A percentile compares a stretch with the other conserved stretches of the same genome.
Conservation (phyloP, 495 filamentous ascomycete species). For the Extremus antarcticus region DNA sequence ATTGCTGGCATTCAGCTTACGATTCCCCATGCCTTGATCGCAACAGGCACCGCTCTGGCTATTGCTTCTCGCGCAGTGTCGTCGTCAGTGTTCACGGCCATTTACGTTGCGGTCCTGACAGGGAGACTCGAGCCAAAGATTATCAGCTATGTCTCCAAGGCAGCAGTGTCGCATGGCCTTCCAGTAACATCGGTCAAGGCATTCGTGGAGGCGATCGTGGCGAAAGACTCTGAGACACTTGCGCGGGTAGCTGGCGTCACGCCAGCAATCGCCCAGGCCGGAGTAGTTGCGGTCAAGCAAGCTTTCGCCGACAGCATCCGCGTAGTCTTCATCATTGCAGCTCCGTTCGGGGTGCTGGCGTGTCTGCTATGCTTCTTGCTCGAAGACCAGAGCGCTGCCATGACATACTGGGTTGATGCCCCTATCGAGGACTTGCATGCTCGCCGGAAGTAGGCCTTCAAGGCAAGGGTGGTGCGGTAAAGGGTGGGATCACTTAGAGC, state of each 20-base stretch:
- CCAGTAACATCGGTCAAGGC: neutral
- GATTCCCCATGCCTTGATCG: constrained; percentile 1
- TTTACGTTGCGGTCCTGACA: neutral
- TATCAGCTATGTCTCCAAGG: neutral
- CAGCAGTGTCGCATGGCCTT: constrained; percentile 1
- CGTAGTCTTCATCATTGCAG: neutral
- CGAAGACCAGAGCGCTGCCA: neutral
- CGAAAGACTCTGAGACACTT: neutral
- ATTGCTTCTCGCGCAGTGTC: constrained; percentile 2
- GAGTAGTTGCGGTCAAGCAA: neutral
- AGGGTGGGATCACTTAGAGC: too few relatives aligned
- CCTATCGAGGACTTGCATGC: neutral
- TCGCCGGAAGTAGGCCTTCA: too few relatives aligned
- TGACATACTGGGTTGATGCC: neutral
- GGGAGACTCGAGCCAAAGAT: neutral
- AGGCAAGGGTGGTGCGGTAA: too few relatives aligned
- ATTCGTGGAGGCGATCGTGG: neutral
- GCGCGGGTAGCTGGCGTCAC: neutral
- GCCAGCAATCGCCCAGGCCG: neutral
- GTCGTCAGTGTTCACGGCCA: constrained; percentile 5
- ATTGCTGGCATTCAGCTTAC: constrained; percentile 4
- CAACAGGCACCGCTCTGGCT: neutral
- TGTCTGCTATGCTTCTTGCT: neutral
- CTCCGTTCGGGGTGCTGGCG: neutral
- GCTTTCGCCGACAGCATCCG: neutral